A percentile compares a stretch with the other conserved stretches of the same genome.
Conservation (phyloP, 805 yeast species). For the Kodamaea fukazawae region DNA sequence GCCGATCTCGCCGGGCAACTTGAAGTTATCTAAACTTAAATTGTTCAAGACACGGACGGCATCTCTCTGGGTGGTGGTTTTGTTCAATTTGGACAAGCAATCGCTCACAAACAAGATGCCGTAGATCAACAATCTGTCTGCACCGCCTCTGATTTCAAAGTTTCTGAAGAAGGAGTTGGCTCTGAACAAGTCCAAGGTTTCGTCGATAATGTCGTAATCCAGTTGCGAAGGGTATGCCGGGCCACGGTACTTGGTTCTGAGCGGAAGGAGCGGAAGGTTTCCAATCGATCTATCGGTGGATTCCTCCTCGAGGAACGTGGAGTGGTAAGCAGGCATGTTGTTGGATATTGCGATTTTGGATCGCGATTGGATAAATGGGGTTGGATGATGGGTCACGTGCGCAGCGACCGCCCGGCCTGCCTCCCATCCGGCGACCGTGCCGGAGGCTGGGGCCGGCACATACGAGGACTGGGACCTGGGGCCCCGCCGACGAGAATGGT, state of each 20-base stretch:
- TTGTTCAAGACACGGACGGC: slow-evolving; percentile 73
- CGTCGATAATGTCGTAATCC: slow-evolving; percentile 87
- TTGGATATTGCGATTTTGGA: too few relatives aligned
- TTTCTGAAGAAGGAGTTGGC: slow-evolving; percentile 96
- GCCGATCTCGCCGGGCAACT: slow-evolving; percentile 92
- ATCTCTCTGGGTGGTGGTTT: slow-evolving; percentile 50
- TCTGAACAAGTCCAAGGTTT: slow-evolving; percentile 83
- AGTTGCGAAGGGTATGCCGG: slow-evolving; percentile 79
- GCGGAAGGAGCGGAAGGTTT: slow-evolving; percentile 80
- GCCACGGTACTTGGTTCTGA: slow-evolving; percentile 81
- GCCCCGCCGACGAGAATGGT: too few relatives aligned
- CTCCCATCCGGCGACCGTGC: too few relatives aligned
- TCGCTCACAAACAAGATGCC: slow-evolving; percentile 89
- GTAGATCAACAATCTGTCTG: slow-evolving; percentile 89
- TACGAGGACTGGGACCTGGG: too few relatives aligned
- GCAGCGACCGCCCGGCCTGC: too few relatives aligned
- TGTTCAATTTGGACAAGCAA: slow-evolving; percentile 64
- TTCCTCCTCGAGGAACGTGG: slow-evolving; percentile 69
- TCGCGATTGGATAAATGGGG: too few relatives aligned
- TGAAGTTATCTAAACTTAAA: slow-evolving; percentile 80
- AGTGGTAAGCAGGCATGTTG: slow-evolving; percentile 67
- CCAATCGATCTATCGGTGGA: slow-evolving; percentile 63
- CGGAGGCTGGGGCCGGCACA: too few relatives aligned
- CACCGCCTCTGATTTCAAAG: slow-evolving; percentile 93
- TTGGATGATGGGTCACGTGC: too few relatives aligned